phyloP scores from a whole-genome alignment of 805 yeast species.

The Saccharomyces mikatae region DNA sequence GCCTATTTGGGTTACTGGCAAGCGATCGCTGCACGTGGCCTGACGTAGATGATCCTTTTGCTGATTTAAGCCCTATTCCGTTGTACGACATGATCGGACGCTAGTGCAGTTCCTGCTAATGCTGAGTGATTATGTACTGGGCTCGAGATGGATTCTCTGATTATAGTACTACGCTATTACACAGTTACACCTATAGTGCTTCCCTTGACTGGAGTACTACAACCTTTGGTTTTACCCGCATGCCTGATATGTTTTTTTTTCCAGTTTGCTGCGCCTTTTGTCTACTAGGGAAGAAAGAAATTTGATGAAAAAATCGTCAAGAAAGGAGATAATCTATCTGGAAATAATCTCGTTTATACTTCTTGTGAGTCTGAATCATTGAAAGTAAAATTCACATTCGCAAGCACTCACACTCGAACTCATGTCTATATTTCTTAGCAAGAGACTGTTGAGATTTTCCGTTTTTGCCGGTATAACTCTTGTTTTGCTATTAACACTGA shows the following conservation, averaged over 20 bases:
- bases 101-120: neutral
- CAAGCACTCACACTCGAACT: neutral
- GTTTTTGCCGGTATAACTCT: slow-evolving; percentile 10
- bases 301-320: neutral
- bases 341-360: neutral
- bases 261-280: neutral
- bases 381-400: neutral
- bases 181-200: neutral
- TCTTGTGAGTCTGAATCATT: neutral
- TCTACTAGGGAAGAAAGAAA: neutral
- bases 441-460: slow-evolving; percentile 15
- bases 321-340: neutral
- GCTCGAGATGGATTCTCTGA: neutral
- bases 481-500: slow-evolving; percentile 7
- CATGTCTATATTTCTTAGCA: slow-evolving; percentile 20
- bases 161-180: neutral
- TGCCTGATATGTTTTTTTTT: neutral
- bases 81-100: slow-evolving; percentile 21
- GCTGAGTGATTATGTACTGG: neutral
- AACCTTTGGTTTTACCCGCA: neutral
- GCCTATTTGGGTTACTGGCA: slow-evolving; percentile 10
- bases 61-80: slow-evolving; percentile 27
- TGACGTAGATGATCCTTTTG: slow-evolving; percentile 30
- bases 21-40: slow-evolving; percentile 29
- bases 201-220: neutral